Percentiles rank a stretch among this genome's conserved stretches.
Evolutionary conservation across 192 early-diverging fungal genomes (phyloP).

Genomic region (Oehlia diaphana): DNA sequence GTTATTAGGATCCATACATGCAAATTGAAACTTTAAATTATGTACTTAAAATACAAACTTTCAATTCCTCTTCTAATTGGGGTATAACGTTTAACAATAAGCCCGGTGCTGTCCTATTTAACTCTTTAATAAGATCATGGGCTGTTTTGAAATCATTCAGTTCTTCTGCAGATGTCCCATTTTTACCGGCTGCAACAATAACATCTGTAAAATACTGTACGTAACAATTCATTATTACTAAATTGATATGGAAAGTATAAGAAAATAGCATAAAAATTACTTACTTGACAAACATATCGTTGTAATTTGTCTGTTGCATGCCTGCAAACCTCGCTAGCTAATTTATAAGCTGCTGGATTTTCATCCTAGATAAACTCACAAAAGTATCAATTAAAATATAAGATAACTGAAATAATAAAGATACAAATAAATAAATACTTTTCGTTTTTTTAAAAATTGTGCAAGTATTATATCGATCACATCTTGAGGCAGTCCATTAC

Average conservation of each 20-base stretch:
- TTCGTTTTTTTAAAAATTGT: conserved; percentile 71
- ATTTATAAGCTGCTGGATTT: conserved; percentile 64
- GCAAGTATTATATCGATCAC: conserved; percentile 82
- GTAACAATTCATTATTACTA: not conserved
- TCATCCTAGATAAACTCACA: conserved; percentile 42
- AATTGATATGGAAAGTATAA: not conserved
- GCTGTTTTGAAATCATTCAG: conserved; percentile 61
- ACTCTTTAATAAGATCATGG: conserved; percentile 80
- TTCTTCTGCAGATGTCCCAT: conserved; percentile 47
- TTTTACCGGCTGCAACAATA: conserved; percentile 61
- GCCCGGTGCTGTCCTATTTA: conserved; percentile 71
- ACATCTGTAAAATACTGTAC: conserved; percentile 84
- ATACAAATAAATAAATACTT: conserved; percentile 35
- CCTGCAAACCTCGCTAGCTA: conserved; percentile 84
- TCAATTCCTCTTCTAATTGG: conserved; percentile 89
- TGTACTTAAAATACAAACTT: conserved; percentile 39
- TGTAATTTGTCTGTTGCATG: conserved; percentile 78
- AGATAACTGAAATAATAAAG: not conserved
- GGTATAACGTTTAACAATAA: conserved; percentile 90
- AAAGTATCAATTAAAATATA: not conserved
- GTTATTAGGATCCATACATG: not conserved
- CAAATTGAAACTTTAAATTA: conserved; percentile 18
- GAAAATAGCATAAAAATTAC: not conserved
- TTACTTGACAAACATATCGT: conserved; percentile 83
- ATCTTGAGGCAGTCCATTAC: conserved; percentile 67